Base-by-base conservation (phyloP, 1,284 basidiomycete species). In the Tylopilus orsonianus region DNA sequence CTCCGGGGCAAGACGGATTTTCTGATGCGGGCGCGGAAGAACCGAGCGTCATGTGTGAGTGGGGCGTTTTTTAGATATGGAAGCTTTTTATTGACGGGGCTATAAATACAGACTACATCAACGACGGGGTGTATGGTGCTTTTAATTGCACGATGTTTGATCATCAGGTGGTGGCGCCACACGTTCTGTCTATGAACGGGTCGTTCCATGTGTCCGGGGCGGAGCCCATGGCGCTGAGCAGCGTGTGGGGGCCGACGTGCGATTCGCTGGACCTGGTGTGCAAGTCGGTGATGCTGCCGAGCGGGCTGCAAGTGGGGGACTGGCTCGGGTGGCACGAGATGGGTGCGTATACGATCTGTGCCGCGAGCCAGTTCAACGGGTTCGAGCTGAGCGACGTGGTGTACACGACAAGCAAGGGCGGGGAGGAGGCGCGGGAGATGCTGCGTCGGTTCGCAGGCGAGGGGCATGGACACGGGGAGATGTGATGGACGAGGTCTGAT, bases 91-190 rank as follows among this genome's bases (percentile, higher is more conserved):
- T 30, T 51, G 44, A 38, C 46, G n/a, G n/a, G n/a, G 59, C 23
- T 54, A 48, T 53, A 50, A 47, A 52, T 36, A 35, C 64, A 93
- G 91, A 96, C 75, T 97, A 97, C 75, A 92, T 97, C 80, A 97
- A 95, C 72, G 95, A 97, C 69, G 95, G 94, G 38, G 92, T 97
- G 34, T 99, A 99, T 71, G 95, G 96, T 46, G 90, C 96, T 18
- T 98, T 99, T 81, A 98, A 99, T 80, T 94, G 92, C 71, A 90
- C 93, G 70, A 76, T 96, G 65, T 96, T 95, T 69, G 93, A 96
- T 71, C 93, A 95, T 71, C 90, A 93, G 65, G 80, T 85, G 52
- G 87, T 91, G 16, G 80, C 87, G 61, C 93, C 93, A 34, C 85
- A 90, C 68, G 89, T 93, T 23, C 76, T 95, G 44, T 77, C 78